phyloP scores from a whole-genome alignment of 2,329 filamentous ascomycete species.

The Fusarium dimerum region DNA sequence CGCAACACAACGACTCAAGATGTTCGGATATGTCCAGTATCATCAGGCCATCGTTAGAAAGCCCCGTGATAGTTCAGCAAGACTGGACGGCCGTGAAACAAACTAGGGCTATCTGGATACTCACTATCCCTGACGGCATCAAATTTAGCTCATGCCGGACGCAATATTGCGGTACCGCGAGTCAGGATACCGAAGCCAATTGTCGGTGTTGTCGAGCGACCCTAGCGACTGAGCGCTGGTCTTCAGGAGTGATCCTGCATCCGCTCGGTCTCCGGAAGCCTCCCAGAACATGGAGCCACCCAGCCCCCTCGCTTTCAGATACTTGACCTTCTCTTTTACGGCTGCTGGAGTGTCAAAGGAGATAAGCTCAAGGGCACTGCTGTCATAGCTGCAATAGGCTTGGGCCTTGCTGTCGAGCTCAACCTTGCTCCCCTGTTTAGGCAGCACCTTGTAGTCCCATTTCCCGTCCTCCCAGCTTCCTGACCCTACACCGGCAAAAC shows the following conservation, averaged over 20 bases:
- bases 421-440: slow-evolving; percentile 13
- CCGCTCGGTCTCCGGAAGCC: slow-evolving; percentile 16
- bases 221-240: slow-evolving; percentile 10
- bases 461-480: slow-evolving; percentile 17
- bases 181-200: slow-evolving; percentile 12
- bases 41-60: too few relatives aligned
- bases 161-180: too few relatives aligned
- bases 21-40: too few relatives aligned
- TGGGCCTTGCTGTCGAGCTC: slow-evolving; percentile 11
- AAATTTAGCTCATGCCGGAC: too few relatives aligned
- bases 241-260: slow-evolving; percentile 13
- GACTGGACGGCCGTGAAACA: too few relatives aligned
- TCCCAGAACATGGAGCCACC: slow-evolving; percentile 24
- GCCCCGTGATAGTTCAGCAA: too few relatives aligned
- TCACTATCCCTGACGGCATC: too few relatives aligned
- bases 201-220: slow-evolving; percentile 10
- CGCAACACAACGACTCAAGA: too few relatives aligned
- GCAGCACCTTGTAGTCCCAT: slow-evolving; percentile 21
- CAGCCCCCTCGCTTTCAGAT: slow-evolving; percentile 11
- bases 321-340: slow-evolving; percentile 12
- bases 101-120: too few relatives aligned
- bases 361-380: slow-evolving; percentile 12
- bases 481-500: slow-evolving; percentile 12
- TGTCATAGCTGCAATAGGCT: slow-evolving; percentile 20
- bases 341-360: slow-evolving; percentile 14